Evolutionary conservation across 805 yeast genomes (phyloP).

Genomic region (Suhomyces sp.): DNA sequence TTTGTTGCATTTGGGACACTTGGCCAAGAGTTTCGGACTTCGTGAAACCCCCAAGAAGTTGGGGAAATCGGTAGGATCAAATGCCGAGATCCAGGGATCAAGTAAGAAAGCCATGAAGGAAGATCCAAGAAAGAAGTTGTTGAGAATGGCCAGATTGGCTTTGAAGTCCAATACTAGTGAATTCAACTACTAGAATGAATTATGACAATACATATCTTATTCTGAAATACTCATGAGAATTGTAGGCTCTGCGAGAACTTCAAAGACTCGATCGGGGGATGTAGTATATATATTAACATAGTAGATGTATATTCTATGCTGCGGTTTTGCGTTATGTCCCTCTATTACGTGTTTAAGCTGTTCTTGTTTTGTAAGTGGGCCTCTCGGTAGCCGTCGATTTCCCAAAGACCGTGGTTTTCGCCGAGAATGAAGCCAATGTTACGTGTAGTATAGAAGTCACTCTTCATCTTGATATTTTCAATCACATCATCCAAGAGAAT

Average conservation of each 20-base stretch:
- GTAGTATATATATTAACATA: too few species aligned
- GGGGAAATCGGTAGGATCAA: slow-evolving; percentile 43
- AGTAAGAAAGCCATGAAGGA: slow-evolving; percentile 49
- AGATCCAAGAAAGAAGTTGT: slow-evolving; percentile 70
- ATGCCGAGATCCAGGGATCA: slow-evolving; percentile 29
- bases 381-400: slow-evolving; percentile 21
- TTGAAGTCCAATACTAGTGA: slow-evolving; percentile 65
- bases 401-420: slow-evolving; percentile 78
- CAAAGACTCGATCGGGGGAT: too few species aligned
- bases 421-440: slow-evolving; percentile 68
- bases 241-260: too few species aligned
- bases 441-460: slow-evolving; percentile 56
- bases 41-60: slow-evolving; percentile 90
- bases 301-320: too few species aligned
- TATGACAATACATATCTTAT: background rate
- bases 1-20: slow-evolving; percentile 85
- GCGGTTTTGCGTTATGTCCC: background rate
- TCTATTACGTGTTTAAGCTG: background rate
- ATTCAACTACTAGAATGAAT: slow-evolving; percentile 55
- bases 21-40: slow-evolving; percentile 91
- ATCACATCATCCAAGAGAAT: slow-evolving; percentile 77
- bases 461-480: slow-evolving; percentile 57
- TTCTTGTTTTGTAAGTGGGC: too few species aligned
- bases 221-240: too few species aligned
- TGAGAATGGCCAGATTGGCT: slow-evolving; percentile 69